Conservation (phyloP, 2,329 filamentous ascomycete species). For the Tetracladium maxilliforme region DNA sequence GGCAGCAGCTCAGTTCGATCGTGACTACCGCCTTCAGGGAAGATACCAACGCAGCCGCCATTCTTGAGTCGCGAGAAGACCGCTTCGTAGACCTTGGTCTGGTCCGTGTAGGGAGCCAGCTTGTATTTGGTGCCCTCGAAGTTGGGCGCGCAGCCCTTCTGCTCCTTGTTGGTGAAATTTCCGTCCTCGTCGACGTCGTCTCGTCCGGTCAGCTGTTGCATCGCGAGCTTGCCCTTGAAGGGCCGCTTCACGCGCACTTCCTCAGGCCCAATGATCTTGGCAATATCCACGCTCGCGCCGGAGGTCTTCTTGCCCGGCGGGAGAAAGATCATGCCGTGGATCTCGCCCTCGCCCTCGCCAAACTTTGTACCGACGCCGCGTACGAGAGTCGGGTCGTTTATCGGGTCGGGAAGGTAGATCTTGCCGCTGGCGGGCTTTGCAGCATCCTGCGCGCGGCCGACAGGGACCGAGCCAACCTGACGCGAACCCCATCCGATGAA, state of each 20-base stretch:
- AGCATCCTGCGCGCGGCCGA: slow-evolving; percentile 79
- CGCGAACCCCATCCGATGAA: slow-evolving; percentile 83
- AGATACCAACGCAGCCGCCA: slow-evolving; percentile 89
- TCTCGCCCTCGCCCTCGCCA: slow-evolving; percentile 51
- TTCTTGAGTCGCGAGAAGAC: slow-evolving; percentile 73
- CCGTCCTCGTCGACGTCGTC: slow-evolving; percentile 56
- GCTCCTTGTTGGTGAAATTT: slow-evolving; percentile 38
- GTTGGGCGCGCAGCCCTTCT: slow-evolving; percentile 38
- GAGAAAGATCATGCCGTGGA: slow-evolving; percentile 74
- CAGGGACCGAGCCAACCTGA: slow-evolving; percentile 80
- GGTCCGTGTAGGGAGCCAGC: slow-evolving; percentile 83
- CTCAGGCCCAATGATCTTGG: slow-evolving; percentile 63
- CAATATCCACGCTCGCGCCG: slow-evolving; percentile 71
- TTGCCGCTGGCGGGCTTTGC: slow-evolving; percentile 66
- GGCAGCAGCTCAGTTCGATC: slow-evolving; percentile 85
- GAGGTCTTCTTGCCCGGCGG: slow-evolving; percentile 67
- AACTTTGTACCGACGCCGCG: slow-evolving; percentile 75
- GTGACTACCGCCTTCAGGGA: slow-evolving; percentile 92
- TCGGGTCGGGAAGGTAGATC: slow-evolving; percentile 79
- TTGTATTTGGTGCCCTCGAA: slow-evolving; percentile 75
- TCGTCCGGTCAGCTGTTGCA: slow-evolving; percentile 71
- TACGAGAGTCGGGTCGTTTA: slow-evolving; percentile 69
- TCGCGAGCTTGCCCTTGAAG: slow-evolving; percentile 62
- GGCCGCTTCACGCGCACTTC: slow-evolving; percentile 78
- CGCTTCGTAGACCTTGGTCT: slow-evolving; percentile 83